Percentiles rank a stretch among this genome's conserved stretches.
These are phyloP conservation scores for Apiotrichum akiyoshidainum DNA, from an alignment of 1,284 basidiomycete genomes.

Conservation along the genomic window DNA sequence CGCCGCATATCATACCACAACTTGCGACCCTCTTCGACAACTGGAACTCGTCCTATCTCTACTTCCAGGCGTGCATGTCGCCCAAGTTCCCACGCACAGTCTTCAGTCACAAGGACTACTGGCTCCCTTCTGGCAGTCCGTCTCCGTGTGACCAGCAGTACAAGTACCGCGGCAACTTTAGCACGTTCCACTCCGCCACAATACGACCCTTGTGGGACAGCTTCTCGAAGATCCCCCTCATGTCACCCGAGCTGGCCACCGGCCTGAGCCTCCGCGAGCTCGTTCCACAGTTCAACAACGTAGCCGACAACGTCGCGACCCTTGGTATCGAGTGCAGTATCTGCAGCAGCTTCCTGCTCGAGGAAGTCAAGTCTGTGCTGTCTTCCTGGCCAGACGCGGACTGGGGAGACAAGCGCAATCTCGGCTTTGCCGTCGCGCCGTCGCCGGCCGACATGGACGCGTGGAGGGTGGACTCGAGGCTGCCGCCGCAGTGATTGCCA, in stretches of 20 bases:
- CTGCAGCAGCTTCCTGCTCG: neutral
- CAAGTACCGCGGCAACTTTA: conserved; percentile 2
- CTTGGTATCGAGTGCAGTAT: conserved; percentile 1
- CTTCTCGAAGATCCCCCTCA: neutral
- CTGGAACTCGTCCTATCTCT: conserved; percentile 1
- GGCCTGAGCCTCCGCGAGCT: neutral
- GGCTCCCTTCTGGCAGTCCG: neutral
- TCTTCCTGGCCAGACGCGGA: neutral
- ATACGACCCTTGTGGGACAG: conserved; percentile 4
- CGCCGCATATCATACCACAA: neutral
- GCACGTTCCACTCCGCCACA: neutral
- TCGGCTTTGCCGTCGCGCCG: neutral
- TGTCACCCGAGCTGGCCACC: neutral
- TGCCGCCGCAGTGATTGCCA: neutral
- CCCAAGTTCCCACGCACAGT: neutral
- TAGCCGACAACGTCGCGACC: neutral
- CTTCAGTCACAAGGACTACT: conserved; percentile 1
- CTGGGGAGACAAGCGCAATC: neutral
- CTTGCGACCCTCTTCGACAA: neutral
- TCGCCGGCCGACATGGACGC: neutral
- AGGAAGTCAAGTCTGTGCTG: neutral
- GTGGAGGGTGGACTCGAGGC: neutral
- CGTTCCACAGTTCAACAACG: neutral
- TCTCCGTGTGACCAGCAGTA: neutral
- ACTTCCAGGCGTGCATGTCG: neutral